Percentiles rank a stretch among this genome's conserved stretches.
Evolutionary conservation across 805 yeast genomes (phyloP).

Genomic region (Lachancea lanzarotensis): DNA sequence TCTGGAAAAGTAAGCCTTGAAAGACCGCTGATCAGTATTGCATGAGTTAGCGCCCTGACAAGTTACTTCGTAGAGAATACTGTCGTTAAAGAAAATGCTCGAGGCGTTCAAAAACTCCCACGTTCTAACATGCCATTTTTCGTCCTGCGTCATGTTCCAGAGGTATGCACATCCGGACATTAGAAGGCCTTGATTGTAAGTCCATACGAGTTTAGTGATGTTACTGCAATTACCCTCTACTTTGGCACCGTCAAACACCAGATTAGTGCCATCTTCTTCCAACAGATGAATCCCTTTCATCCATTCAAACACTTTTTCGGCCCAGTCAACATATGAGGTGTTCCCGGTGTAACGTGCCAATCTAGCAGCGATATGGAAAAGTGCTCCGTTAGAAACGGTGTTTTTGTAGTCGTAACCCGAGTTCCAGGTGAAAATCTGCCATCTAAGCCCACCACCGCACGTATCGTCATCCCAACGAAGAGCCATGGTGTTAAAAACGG

Average conservation of each 20-base stretch:
- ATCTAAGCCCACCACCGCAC: constrained; percentile 87
- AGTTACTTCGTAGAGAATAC: constrained; percentile 72
- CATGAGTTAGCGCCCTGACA: constrained; percentile 65
- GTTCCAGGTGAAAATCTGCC: constrained; percentile 96
- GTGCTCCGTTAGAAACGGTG: constrained; percentile 82
- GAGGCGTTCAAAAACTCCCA: constrained; percentile 49
- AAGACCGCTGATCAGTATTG: constrained; percentile 85
- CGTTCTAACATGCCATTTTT: constrained; percentile 61
- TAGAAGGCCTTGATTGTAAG: constrained; percentile 78
- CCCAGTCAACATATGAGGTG: constrained; percentile 65
- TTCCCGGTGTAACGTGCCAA: constrained; percentile 78
- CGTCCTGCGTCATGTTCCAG: constrained; percentile 61
- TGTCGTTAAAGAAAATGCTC: constrained; percentile 47
- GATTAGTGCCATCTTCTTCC: constrained; percentile 28
- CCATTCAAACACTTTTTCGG: constrained; percentile 78
- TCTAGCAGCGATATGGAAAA: constrained; percentile 82
- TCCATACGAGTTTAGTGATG: constrained; percentile 64
- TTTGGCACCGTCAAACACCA: constrained; percentile 65
- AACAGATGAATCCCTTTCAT: constrained; percentile 48
- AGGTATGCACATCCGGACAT: constrained; percentile 75
- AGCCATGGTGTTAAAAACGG: constrained; percentile 80
- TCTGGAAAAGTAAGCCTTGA: constrained; percentile 76
- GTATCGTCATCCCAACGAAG: constrained; percentile 69
- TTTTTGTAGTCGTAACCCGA: constrained; percentile 91
- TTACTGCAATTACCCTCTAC: constrained; percentile 54